These are phyloP conservation scores for Cenchrus fungigraminus DNA, from an alignment of 176 grass and related monocot genomes.

Conservation along the genomic window DNA sequence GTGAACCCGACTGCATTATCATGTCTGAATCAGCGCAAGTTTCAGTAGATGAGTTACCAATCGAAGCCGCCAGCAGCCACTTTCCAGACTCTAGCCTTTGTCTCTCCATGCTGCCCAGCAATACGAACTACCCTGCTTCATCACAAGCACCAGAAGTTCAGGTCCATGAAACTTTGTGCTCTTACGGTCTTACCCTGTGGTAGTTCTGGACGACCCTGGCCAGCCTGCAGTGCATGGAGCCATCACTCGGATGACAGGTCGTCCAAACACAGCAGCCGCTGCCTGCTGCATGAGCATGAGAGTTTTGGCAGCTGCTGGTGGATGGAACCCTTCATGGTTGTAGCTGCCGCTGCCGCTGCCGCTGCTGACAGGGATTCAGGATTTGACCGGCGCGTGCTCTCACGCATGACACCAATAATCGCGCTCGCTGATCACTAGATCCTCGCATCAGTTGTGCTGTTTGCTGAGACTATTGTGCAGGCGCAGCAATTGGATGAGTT, in stretches of 20 bases:
- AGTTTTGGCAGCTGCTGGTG: conserved; percentile 49
- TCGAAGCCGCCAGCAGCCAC: not conserved
- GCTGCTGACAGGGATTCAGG: not conserved
- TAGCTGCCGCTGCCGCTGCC: conserved; percentile 1
- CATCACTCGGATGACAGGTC: conserved; percentile 13
- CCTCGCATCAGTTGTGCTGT: conserved; percentile 41
- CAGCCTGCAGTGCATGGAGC: conserved; percentile 1
- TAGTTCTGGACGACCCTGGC: conserved; percentile 37
- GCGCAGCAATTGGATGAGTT: not conserved
- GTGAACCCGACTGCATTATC: not conserved
- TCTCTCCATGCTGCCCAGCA: not conserved
- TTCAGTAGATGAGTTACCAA: not conserved
- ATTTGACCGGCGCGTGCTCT: conserved; percentile 34
- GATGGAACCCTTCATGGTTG: conserved; percentile 57
- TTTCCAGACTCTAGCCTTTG: not conserved
- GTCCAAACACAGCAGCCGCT: not conserved
- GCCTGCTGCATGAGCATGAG: not conserved
- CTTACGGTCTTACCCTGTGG: not conserved
- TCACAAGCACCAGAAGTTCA: conserved; percentile 4
- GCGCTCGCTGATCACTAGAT: conserved; percentile 12
- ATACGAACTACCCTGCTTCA: not conserved
- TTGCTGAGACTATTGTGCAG: conserved; percentile 26
- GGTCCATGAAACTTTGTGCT: conserved; percentile 16
- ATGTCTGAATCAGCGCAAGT: not conserved
- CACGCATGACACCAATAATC: conserved; percentile 7